These are phyloP conservation scores for Coelastrella sp. DNA, from an alignment of 139 green algal species.

Conservation along the genomic window DNA sequence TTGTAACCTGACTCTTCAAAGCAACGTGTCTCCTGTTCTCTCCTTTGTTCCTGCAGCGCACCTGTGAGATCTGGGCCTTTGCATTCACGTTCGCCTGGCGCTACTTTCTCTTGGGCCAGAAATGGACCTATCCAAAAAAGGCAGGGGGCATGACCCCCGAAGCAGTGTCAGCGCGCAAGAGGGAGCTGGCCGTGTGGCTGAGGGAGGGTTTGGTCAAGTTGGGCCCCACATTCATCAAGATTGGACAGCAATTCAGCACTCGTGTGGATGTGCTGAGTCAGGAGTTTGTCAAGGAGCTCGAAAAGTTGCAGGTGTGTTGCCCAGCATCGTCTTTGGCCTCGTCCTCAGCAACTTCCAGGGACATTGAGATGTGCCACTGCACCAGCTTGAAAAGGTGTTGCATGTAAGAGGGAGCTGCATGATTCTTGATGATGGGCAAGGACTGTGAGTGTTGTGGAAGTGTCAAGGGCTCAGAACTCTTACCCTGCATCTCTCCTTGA, in stretches of 20 bases:
- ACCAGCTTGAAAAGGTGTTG: too few relatives aligned
- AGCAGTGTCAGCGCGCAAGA: conserved; percentile 67
- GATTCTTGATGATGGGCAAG: too few relatives aligned
- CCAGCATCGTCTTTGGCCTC: too few relatives aligned
- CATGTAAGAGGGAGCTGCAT: too few relatives aligned
- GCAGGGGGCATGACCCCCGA: conserved; percentile 55
- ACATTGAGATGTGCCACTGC: too few relatives aligned
- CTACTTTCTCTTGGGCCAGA: conserved; percentile 58
- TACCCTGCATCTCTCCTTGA: too few relatives aligned
- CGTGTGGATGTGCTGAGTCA: conserved; percentile 93
- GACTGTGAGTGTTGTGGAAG: too few relatives aligned
- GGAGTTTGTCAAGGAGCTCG: conserved; percentile 97
- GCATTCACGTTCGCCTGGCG: conserved; percentile 88
- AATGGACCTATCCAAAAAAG: conserved; percentile 84
- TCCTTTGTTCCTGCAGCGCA: conserved; percentile 72
- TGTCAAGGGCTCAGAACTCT: too few relatives aligned
- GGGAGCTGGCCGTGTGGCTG: conserved; percentile 93
- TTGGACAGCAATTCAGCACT: conserved; percentile 97
- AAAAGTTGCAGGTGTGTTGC: conserved; percentile 95
- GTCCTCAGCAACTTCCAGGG: too few relatives aligned
- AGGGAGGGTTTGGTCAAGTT: conserved; percentile 93
- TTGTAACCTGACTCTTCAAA: too few relatives aligned
- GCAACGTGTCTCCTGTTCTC: background rate
- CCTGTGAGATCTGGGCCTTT: conserved; percentile 95
- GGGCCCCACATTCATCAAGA: conserved; percentile 90